A percentile compares a stretch with the other conserved stretches of the same genome.
Conservation (phyloP, 176 grass and related monocot genomes). For the Otatea glauca region DNA sequence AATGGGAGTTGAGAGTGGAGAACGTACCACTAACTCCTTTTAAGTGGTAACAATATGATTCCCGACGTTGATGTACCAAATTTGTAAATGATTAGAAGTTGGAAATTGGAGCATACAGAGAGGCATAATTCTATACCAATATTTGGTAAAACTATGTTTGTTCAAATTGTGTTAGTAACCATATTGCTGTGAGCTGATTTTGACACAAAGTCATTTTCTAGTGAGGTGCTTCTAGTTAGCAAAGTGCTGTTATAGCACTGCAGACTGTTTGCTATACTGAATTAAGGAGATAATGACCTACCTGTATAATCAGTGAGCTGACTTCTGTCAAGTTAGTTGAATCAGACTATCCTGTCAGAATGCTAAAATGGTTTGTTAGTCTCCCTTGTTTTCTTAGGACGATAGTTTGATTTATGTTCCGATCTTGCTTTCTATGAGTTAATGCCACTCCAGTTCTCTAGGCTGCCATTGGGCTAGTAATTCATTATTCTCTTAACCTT, state of each 20-base stretch:
- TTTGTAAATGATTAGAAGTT: background rate
- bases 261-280: background rate
- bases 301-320: background rate
- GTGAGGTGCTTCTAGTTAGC: background rate
- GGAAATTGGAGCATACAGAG: background rate
- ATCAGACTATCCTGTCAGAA: background rate
- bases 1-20: no score
- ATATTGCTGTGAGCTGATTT: background rate
- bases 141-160: background rate
- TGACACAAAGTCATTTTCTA: background rate
- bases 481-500: background rate
- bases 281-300: background rate
- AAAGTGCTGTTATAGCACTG: background rate
- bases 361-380: background rate
- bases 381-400: background rate
- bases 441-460: background rate
- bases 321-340: background rate
- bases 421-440: slow-evolving; percentile 3
- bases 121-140: background rate
- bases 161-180: background rate
- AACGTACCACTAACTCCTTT: no score
- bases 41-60: no score
- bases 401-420: background rate
- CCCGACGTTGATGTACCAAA: background rate
- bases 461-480: background rate